Conservation (phyloP, 495 filamentous ascomycete species). For the Clavariopsis aquatica region DNA sequence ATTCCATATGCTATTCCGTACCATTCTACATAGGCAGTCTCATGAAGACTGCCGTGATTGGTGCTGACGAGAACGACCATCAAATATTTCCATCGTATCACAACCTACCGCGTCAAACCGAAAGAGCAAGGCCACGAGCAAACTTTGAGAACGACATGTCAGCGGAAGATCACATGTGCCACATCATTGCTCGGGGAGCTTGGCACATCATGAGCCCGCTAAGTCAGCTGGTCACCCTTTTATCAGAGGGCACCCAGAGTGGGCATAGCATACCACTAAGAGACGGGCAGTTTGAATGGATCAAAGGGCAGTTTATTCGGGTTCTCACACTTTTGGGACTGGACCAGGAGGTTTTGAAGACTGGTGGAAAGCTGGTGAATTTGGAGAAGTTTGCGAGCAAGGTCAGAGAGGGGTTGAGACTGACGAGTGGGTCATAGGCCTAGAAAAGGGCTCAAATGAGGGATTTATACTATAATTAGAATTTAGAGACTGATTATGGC, state of each 20-base stretch:
- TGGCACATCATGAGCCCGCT: not conserved
- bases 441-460: no score
- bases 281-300: not conserved
- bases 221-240: not conserved
- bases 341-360: not conserved
- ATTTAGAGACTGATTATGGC: no score
- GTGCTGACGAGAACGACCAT: not conserved
- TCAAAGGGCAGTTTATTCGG: not conserved
- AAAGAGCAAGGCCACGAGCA: not conserved
- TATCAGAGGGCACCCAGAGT: not conserved
- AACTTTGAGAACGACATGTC: not conserved
- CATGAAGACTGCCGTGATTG: not conserved
- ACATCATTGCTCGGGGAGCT: not conserved
- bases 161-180: not conserved
- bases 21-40: not conserved
- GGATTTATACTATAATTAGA: no score
- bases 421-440: not conserved
- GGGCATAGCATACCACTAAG: not conserved
- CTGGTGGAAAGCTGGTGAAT: not conserved
- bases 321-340: not conserved
- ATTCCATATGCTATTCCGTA: not conserved
- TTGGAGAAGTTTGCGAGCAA: not conserved
- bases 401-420: not conserved
- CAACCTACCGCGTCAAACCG: no score
- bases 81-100: not conserved